Conservation (phyloP, 441 rosid species). For the Theobroma grandiflorum region DNA sequence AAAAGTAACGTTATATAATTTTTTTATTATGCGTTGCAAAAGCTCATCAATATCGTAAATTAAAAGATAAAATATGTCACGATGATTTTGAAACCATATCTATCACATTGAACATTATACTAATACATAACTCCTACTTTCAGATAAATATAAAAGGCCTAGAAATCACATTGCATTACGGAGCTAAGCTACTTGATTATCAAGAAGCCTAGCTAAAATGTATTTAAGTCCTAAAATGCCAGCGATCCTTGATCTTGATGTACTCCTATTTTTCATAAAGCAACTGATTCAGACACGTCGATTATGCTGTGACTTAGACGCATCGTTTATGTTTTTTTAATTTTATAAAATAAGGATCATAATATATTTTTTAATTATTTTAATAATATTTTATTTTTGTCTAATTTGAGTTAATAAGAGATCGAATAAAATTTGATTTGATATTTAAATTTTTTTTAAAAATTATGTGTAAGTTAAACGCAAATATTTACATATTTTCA, state of each 20-base stretch:
- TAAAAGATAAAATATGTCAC: background rate
- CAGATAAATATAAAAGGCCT: background rate
- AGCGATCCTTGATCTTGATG: conserved; percentile 26
- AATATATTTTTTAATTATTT: no score
- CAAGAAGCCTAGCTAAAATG: background rate
- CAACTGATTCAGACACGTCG: conserved; percentile 77
- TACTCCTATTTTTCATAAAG: conserved; percentile 78
- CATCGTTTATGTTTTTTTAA: conserved; percentile 27
- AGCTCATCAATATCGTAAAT: no score
- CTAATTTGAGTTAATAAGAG: no score
- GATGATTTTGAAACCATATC: background rate
- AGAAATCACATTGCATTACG: background rate
- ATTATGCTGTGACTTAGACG: conserved; percentile 67
- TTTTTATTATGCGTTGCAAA: no score
- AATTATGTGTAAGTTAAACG: no score
- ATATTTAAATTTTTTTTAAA: no score
- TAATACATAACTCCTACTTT: background rate
- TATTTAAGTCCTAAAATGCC: conserved; percentile 29
- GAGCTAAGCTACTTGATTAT: background rate
- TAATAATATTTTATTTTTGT: no score
- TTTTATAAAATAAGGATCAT: no score
- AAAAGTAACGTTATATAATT: no score
- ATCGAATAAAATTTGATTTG: no score
- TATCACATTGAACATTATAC: background rate
- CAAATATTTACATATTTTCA: no score